These are phyloP conservation scores for Sorghum bicolor DNA, from an alignment of 176 grass and related monocot genomes.

Conservation along the genomic window DNA sequence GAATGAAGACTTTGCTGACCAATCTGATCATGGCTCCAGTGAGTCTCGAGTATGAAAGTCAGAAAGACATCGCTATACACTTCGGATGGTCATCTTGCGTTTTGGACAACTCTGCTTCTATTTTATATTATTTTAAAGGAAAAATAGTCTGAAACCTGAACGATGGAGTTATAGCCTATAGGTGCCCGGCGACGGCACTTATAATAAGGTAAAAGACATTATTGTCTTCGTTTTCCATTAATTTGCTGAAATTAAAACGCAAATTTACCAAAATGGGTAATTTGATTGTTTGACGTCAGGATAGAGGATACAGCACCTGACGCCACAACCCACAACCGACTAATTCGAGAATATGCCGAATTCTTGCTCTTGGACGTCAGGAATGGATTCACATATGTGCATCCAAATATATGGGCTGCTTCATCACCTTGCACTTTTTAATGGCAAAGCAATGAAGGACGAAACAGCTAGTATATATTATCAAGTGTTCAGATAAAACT, in stretches of 20 bases:
- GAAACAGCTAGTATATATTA: neutral
- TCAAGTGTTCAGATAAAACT: neutral
- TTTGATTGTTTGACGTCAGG: too few species aligned
- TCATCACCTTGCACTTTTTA: neutral
- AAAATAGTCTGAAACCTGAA: neutral
- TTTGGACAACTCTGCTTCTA: neutral
- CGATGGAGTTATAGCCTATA: neutral
- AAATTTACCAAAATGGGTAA: neutral
- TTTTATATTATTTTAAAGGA: neutral
- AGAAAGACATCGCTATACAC: neutral
- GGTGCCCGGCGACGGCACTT: too few species aligned
- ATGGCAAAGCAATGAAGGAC: neutral
- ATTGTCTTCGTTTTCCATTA: neutral
- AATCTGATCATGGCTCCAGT: neutral
- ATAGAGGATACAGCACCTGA: too few species aligned
- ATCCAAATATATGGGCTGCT: neutral
- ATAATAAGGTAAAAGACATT: neutral
- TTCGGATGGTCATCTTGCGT: neutral
- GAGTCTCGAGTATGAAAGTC: neutral
- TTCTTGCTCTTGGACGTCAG: neutral
- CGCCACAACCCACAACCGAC: too few species aligned
- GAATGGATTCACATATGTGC: neutral
- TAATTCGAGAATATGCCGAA: neutral
- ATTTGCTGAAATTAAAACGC: neutral
- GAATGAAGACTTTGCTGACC: neutral